Conservation (phyloP, 2,329 filamentous ascomycete genomes). For the Thyridium curvatum region DNA sequence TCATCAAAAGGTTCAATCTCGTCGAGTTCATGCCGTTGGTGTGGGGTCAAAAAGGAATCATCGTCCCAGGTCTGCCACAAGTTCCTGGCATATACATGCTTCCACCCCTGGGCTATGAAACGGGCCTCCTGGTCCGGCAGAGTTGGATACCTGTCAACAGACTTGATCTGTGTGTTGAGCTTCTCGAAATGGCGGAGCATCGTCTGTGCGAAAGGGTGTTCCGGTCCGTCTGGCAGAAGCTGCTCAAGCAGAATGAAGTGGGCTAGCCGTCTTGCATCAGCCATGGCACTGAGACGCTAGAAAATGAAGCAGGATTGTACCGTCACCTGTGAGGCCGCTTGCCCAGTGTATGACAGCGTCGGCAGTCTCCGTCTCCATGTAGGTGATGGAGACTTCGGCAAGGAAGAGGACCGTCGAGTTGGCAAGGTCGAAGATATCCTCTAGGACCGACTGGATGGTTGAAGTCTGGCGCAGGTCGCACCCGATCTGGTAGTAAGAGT, state of each 20-base stretch:
- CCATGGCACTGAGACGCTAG: slow-evolving; percentile 2
- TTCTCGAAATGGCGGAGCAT: slow-evolving; percentile 84
- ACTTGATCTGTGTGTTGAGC: slow-evolving; percentile 70
- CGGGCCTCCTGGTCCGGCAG: slow-evolving; percentile 60
- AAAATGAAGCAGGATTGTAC: slow-evolving; percentile 33
- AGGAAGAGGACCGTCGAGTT: slow-evolving; percentile 67
- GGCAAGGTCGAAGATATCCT: slow-evolving; percentile 48
- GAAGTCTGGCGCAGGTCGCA: slow-evolving; percentile 70
- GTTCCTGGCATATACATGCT: slow-evolving; percentile 53
- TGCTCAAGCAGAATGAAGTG: slow-evolving; percentile 86
- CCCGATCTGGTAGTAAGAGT: slow-evolving; percentile 70
- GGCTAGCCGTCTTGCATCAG: slow-evolving; percentile 43
- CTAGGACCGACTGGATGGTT: slow-evolving; percentile 53
- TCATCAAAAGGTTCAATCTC: slow-evolving; percentile 82
- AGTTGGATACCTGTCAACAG: slow-evolving; percentile 63
- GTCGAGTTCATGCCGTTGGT: slow-evolving; percentile 59
- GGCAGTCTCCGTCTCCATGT: slow-evolving; percentile 71
- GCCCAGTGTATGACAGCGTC: slow-evolving; percentile 75
- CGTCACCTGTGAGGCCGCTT: slow-evolving; percentile 54
- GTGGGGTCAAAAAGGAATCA: slow-evolving; percentile 53
- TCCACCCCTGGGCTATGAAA: slow-evolving; percentile 67
- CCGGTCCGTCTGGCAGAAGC: slow-evolving; percentile 68
- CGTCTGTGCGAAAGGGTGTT: slow-evolving; percentile 78
- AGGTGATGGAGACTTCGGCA: slow-evolving; percentile 86
- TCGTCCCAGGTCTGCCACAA: slow-evolving; percentile 82